Conservation (phyloP, 2,329 filamentous ascomycete genomes). For the Pyrenochaeta sp. region DNA sequence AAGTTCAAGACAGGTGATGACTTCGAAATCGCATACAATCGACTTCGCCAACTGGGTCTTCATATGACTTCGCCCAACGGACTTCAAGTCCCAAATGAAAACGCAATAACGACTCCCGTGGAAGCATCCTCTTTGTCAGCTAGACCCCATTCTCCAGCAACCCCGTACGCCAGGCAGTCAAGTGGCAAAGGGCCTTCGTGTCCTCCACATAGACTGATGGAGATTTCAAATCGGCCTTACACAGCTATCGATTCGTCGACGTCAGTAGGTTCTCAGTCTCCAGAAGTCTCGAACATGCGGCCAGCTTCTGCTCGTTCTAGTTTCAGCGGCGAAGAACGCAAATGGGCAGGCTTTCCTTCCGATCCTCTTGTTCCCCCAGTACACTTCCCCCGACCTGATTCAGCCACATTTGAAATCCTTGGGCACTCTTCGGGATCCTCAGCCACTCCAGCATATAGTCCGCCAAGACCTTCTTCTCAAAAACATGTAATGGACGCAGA, state of each 20-base stretch:
- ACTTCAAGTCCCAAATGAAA: slow-evolving; percentile 14
- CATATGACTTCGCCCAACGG: slow-evolving; percentile 29
- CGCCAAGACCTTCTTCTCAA: slow-evolving; percentile 9
- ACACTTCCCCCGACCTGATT: slow-evolving; percentile 35
- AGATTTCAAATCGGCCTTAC: slow-evolving; percentile 31
- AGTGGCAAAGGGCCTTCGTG: slow-evolving; percentile 27
- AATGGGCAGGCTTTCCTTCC: slow-evolving; percentile 1
- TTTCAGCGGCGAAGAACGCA: neutral
- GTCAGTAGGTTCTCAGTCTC: slow-evolving; percentile 9
- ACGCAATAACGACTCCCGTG: slow-evolving; percentile 17
- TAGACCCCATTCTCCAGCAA: neutral
- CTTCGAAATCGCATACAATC: slow-evolving; percentile 42
- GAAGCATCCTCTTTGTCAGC: neutral
- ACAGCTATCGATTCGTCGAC: slow-evolving; percentile 25
- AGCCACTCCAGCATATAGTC: slow-evolving; percentile 6
- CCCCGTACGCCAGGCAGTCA: slow-evolving; percentile 3
- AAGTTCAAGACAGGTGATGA: slow-evolving; percentile 51
- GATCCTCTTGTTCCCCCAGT: slow-evolving; percentile 33
- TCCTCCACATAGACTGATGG: slow-evolving; percentile 34
- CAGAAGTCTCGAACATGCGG: slow-evolving; percentile 17
- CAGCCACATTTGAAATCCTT: slow-evolving; percentile 22
- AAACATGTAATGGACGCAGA: slow-evolving; percentile 4
- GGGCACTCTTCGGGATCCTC: slow-evolving; percentile 3
- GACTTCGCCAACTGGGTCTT: slow-evolving; percentile 45
- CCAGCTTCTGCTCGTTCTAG: slow-evolving; percentile 26